These are phyloP conservation scores for Pinus tabuliformis DNA, from an alignment of 75 land plant genomes.

Conservation along the genomic window DNA sequence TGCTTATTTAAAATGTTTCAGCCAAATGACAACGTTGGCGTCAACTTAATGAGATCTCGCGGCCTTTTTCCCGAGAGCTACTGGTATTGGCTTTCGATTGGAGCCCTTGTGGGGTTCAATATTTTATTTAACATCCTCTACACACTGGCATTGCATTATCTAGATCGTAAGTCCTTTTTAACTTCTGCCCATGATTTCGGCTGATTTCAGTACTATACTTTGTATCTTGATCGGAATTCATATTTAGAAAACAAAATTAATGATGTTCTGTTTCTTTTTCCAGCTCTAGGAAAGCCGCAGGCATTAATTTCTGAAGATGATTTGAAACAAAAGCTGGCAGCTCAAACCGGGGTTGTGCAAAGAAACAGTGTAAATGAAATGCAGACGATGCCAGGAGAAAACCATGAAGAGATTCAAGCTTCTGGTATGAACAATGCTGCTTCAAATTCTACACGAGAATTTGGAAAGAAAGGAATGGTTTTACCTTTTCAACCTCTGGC, in stretches of 20 bases:
- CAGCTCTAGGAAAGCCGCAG: slow-evolving; percentile 77
- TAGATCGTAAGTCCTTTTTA: slow-evolving; percentile 28
- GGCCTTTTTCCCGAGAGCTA: slow-evolving; percentile 19
- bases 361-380: no score
- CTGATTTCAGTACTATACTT: no score
- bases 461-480: slow-evolving; percentile 64
- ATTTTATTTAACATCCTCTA: slow-evolving; percentile 27
- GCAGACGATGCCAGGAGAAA: no score
- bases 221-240: no score
- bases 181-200: no score
- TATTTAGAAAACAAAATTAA: no score
- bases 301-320: slow-evolving; percentile 64
- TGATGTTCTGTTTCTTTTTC: background rate
- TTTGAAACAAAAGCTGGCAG: slow-evolving; percentile 34
- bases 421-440: no score
- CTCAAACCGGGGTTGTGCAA: no score
- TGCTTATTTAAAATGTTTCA: no score
- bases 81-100: slow-evolving; percentile 29
- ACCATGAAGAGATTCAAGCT: no score
- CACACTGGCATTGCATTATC: slow-evolving; percentile 12
- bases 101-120: slow-evolving; percentile 15
- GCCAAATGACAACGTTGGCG: slow-evolving; percentile 12
- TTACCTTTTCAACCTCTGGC: slow-evolving; percentile 81
- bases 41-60: slow-evolving; percentile 10
- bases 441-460: no score